Conservation (phyloP, 2,329 filamentous ascomycete genomes). For the Coniochaeta ligniaria region DNA sequence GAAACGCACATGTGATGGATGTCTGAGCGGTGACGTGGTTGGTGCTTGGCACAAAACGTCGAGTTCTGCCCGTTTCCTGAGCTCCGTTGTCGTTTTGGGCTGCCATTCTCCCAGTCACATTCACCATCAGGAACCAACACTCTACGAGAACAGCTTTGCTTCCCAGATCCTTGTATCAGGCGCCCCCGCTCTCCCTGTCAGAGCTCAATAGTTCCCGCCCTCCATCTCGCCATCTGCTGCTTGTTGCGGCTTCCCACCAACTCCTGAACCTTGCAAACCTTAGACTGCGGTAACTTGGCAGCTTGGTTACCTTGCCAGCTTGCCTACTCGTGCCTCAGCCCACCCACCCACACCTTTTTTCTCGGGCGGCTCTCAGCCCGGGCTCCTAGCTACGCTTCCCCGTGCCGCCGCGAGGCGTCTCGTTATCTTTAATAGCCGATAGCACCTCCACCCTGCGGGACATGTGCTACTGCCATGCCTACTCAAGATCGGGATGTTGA, state of each 20-base stretch:
- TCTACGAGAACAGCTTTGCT: neutral
- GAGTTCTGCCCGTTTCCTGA: neutral
- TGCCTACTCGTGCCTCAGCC: neutral
- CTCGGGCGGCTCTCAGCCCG: neutral
- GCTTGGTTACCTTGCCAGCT: neutral
- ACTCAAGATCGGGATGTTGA: conserved; percentile 3
- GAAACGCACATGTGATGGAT: neutral
- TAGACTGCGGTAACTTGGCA: too few species aligned
- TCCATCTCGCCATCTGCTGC: neutral
- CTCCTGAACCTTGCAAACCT: neutral
- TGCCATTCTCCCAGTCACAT: neutral
- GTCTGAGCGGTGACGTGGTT: neutral
- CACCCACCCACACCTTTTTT: neutral
- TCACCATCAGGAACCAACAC: neutral
- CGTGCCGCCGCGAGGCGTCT: neutral
- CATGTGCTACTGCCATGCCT: conserved; percentile 6
- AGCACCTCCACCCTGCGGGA: neutral
- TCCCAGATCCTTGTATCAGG: neutral
- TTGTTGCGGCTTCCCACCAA: neutral
- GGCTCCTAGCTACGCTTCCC: neutral
- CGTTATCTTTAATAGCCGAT: conserved; percentile 1
- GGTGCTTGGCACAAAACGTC: neutral
- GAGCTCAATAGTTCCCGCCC: too few species aligned
- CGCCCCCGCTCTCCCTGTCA: neutral
- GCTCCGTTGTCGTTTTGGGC: neutral